Conservation (phyloP, 2,329 filamentous ascomycete species). For the Penicillium decumbens region DNA sequence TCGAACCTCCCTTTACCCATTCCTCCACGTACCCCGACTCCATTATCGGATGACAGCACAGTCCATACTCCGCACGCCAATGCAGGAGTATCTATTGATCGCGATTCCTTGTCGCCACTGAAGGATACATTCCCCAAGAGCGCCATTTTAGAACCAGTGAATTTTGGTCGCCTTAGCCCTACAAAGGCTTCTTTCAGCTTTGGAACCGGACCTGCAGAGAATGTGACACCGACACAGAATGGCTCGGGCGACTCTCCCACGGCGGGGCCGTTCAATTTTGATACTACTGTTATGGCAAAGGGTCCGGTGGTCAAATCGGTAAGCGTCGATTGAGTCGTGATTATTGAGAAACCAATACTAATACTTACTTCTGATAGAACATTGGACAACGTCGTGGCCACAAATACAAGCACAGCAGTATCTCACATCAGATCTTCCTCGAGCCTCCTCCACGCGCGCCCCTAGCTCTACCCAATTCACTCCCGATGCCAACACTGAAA, state of each 20-base stretch:
- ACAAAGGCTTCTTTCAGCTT: slow-evolving; percentile 35
- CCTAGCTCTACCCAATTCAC: slow-evolving; percentile 80
- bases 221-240: slow-evolving; percentile 23
- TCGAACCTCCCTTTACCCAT: slow-evolving; percentile 55
- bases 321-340: slow-evolving; percentile 27
- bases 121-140: slow-evolving; percentile 34
- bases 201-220: slow-evolving; percentile 26
- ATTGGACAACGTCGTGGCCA: slow-evolving; percentile 89
- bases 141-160: slow-evolving; percentile 16
- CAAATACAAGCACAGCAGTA: slow-evolving; percentile 95
- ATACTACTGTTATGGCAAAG: slow-evolving; percentile 72
- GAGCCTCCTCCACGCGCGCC: slow-evolving; percentile 82
- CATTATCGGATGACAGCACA: slow-evolving; percentile 51
- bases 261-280: slow-evolving; percentile 83
- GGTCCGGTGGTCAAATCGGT: slow-evolving; percentile 70
- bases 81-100: slow-evolving; percentile 38
- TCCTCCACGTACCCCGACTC: slow-evolving; percentile 61
- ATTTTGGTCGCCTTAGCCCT: slow-evolving; percentile 30
- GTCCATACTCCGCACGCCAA: slow-evolving; percentile 20
- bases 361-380: slow-evolving; percentile 52
- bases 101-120: slow-evolving; percentile 47
- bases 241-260: slow-evolving; percentile 32
- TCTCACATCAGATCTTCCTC: slow-evolving; percentile 95
- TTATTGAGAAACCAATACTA: slow-evolving; percentile 6
- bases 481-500: slow-evolving; percentile 82